Evolutionary conservation across 2,329 filamentous ascomycete species (phyloP).

Genomic region (Xylariaceae sp.): DNA sequence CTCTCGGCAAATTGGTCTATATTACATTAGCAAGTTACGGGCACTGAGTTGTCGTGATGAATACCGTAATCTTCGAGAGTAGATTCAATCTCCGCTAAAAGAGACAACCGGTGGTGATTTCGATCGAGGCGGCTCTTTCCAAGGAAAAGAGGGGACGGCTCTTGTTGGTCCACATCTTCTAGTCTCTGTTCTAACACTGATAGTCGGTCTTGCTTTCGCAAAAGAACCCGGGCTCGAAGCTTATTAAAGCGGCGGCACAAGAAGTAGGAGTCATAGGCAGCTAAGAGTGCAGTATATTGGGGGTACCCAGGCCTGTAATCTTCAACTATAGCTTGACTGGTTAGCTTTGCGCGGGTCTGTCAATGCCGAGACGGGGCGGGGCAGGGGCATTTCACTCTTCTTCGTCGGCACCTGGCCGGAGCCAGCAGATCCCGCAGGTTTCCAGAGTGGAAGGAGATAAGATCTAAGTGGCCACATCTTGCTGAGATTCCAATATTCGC

Average conservation of each 20-base stretch:
- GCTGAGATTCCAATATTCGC: no score
- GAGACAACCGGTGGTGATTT: constrained; percentile 2
- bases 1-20: constrained; percentile 13
- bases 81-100: constrained; percentile 15
- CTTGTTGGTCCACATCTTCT: constrained; percentile 35
- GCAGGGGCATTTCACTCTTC: no score
- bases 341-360: no score
- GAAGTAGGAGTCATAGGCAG: constrained; percentile 35
- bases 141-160: constrained; percentile 19
- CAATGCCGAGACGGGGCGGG: no score
- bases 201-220: constrained; percentile 41
- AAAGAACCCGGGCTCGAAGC: constrained; percentile 38
- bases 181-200: constrained; percentile 38
- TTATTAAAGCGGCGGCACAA: constrained; percentile 39
- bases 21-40: background rate
- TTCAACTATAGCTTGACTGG: constrained; percentile 40
- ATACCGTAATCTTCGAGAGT: constrained; percentile 21
- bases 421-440: no score
- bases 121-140: constrained; percentile 16
- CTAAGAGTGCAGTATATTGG: constrained; percentile 39
- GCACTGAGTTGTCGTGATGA: no score
- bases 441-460: no score
- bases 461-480: no score
- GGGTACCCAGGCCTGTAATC: constrained; percentile 41
- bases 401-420: no score